Percentiles rank a stretch among this genome's conserved stretches.
Conservation (phyloP, 1,139 yeast genomes). For the Saccharomyces hybrid region DNA sequence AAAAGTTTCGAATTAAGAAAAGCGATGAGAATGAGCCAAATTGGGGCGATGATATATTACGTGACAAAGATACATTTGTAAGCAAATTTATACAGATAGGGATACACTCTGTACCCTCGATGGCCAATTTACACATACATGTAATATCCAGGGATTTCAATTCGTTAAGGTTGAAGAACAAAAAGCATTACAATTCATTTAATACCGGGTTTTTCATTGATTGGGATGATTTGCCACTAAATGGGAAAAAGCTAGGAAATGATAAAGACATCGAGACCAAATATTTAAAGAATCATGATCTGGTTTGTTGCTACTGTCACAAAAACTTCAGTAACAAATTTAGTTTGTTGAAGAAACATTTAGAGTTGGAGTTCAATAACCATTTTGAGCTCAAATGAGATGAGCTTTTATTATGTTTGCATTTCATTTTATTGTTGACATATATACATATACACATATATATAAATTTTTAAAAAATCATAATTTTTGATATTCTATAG, state of each 20-base stretch:
- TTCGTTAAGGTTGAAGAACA: conserved; percentile 48
- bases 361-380: conserved; percentile 37
- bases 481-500: conserved; percentile 85
- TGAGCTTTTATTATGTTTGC: not conserved
- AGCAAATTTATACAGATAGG: conserved; percentile 48
- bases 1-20: conserved; percentile 9
- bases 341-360: conserved; percentile 41
- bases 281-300: conserved; percentile 34
- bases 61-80: conserved; percentile 23
- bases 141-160: conserved; percentile 60
- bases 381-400: conserved; percentile 14
- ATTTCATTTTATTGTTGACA: not conserved
- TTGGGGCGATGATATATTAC: conserved; percentile 4
- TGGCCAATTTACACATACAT: conserved; percentile 65
- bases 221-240: conserved; percentile 39
- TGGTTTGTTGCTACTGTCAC: conserved; percentile 46
- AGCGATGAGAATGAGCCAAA: not conserved
- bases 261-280: conserved; percentile 22
- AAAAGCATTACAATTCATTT: conserved; percentile 66
- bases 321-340: conserved; percentile 41
- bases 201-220: conserved; percentile 55
- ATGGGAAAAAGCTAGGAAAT: conserved; percentile 10
- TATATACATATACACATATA: not conserved
- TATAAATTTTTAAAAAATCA: conserved; percentile 27
- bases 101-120: conserved; percentile 63